phyloP scores from a whole-genome alignment of 305 asterid genomes.

The Fraxinus angustifolia region DNA sequence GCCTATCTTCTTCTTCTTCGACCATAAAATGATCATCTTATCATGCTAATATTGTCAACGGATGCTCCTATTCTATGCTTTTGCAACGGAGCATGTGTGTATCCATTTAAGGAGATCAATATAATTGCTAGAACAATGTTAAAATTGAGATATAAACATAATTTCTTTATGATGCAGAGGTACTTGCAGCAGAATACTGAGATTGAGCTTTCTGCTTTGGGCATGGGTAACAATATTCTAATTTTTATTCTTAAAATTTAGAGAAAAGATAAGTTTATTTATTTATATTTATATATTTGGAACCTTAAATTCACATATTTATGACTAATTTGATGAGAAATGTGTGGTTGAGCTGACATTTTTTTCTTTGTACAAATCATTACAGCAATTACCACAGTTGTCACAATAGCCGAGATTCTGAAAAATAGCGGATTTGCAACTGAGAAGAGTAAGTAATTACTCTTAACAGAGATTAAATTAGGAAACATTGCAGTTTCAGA shows the following conservation, averaged over 20 bases:
- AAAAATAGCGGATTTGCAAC: constrained; percentile 74
- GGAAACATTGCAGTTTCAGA: neutral
- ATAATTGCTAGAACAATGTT: neutral
- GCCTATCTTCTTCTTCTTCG: neutral
- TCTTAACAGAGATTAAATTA: neutral
- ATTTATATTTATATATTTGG: neutral
- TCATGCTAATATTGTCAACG: neutral
- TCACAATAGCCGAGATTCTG: constrained; percentile 74
- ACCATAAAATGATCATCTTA: neutral
- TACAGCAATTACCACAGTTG: constrained; percentile 81
- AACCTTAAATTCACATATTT: neutral
- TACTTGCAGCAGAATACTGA: constrained; percentile 78
- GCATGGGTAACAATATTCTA: constrained; percentile 60
- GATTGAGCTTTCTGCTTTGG: constrained; percentile 87
- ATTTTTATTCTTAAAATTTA: neutral
- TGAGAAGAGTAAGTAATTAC: constrained; percentile 56
- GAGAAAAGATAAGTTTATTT: neutral
- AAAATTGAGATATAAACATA: neutral
- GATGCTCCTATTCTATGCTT: neutral
- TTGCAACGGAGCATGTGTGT: neutral
- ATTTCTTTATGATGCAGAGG: constrained; percentile 44
- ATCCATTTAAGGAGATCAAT: neutral
- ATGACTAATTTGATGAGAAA: neutral
- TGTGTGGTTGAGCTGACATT: neutral
- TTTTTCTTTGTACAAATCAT: neutral